Evolutionary conservation across 225 moss, liverwort and hornwort species (phyloP).

Genomic region (Ulota crispa): DNA sequence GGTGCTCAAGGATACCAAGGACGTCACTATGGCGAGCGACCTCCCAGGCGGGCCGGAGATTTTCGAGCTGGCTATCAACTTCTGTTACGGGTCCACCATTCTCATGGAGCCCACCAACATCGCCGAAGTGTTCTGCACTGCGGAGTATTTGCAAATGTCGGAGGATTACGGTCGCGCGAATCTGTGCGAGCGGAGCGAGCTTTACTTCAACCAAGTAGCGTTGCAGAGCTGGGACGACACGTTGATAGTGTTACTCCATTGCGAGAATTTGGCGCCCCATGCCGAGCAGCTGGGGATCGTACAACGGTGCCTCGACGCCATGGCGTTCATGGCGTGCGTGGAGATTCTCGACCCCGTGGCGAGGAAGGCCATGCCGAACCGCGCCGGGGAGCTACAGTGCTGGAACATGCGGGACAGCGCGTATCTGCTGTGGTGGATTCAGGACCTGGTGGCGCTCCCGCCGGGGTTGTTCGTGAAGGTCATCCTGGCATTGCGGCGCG

Average conservation of each 20-base stretch:
- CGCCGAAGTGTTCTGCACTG: conserved; percentile 61
- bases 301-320: conserved; percentile 63
- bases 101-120: conserved; percentile 82
- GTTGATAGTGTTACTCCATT: conserved; percentile 66
- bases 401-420: conserved; percentile 52
- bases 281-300: conserved; percentile 71
- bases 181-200: conserved; percentile 71
- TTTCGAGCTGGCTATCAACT: conserved; percentile 69
- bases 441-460: conserved; percentile 73
- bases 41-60: conserved; percentile 61
- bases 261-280: conserved; percentile 51
- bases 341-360: conserved; percentile 68
- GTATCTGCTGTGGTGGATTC: conserved; percentile 72
- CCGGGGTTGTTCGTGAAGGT: conserved; percentile 63
- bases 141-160: conserved; percentile 73
- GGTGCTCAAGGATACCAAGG: conserved; percentile 53
- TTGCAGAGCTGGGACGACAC: conserved; percentile 91
- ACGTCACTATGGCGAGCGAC: conserved; percentile 49
- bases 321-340: conserved; percentile 76
- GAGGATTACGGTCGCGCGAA: conserved; percentile 74
- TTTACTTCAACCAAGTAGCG: conserved; percentile 64
- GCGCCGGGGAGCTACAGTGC: conserved; percentile 53
- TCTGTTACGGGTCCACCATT: conserved; percentile 78
- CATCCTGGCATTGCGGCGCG: conserved; percentile 59
- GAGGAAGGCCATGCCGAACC: conserved; percentile 43